Evolutionary conservation across 306 rosid species (phyloP).

Genomic region (Mimosa bimucronata): DNA sequence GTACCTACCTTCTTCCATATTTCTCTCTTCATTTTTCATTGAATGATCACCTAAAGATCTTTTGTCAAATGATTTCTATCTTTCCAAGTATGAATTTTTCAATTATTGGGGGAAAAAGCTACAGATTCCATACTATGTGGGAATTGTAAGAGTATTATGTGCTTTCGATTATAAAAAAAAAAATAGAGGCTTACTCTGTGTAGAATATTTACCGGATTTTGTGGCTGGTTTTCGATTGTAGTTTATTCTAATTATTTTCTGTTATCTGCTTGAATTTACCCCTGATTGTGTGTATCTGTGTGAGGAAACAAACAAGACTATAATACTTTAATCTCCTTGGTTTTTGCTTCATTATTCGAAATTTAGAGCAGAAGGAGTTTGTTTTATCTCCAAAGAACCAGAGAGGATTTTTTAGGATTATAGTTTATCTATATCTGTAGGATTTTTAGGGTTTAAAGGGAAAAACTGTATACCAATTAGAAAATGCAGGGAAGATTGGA

Average conservation of each 20-base stretch:
- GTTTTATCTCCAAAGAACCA: neutral
- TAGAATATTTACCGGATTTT: neutral
- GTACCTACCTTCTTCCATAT: conserved; percentile 37
- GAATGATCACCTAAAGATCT: neutral
- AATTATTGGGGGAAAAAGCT: neutral
- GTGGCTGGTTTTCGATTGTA: neutral
- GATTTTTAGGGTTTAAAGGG: neutral
- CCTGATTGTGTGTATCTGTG: neutral
- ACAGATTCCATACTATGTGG: neutral
- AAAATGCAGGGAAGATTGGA: neutral
- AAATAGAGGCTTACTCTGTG: neutral
- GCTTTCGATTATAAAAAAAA: neutral
- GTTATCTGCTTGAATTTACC: neutral
- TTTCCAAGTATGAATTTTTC: neutral
- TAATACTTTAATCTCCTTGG: neutral
- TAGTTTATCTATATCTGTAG: neutral
- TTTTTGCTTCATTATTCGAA: neutral
- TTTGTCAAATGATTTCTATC: no score
- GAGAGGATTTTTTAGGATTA: neutral
- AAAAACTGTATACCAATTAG: neutral
- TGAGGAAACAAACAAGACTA: neutral
- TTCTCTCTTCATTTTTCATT: neutral
- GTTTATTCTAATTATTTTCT: neutral
- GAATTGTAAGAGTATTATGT: neutral
- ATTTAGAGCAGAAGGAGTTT: neutral